These are phyloP conservation scores for Cunninghamia lanceolata DNA, from an alignment of 75 land plant genomes.

Conservation along the genomic window DNA sequence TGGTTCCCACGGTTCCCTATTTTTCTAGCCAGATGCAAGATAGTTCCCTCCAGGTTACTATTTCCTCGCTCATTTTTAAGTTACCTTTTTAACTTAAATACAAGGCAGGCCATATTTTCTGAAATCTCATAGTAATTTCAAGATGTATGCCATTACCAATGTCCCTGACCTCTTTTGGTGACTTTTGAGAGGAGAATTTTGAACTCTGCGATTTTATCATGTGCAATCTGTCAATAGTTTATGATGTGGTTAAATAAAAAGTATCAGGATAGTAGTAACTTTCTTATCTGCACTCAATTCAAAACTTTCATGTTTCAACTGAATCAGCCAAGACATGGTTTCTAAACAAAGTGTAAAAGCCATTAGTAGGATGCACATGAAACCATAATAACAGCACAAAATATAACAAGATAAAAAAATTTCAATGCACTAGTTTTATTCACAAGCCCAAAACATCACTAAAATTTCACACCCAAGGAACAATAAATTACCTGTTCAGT, in stretches of 20 bases:
- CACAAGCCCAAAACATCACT: not conserved
- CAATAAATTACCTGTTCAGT: constrained; percentile 67
- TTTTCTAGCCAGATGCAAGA: too few relatives aligned
- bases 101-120: not conserved
- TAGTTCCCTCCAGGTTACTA: too few relatives aligned
- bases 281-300: not conserved
- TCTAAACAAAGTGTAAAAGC: not conserved
- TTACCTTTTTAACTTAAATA: not conserved
- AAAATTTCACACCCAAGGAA: not conserved
- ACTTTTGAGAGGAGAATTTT: not conserved
- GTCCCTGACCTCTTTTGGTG: not conserved
- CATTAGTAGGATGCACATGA: not conserved
- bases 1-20: too few relatives aligned
- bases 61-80: too few relatives aligned
- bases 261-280: not conserved
- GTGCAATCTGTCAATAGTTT: not conserved
- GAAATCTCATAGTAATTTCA: not conserved
- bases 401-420: not conserved
- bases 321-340: not conserved
- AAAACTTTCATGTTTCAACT: not conserved
- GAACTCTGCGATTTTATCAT: not conserved
- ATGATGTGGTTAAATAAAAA: not conserved
- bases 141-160: not conserved
- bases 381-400: not conserved
- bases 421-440: not conserved